Base-by-base conservation (phyloP, 306 rosid species). In the Cicer judaicum region DNA sequence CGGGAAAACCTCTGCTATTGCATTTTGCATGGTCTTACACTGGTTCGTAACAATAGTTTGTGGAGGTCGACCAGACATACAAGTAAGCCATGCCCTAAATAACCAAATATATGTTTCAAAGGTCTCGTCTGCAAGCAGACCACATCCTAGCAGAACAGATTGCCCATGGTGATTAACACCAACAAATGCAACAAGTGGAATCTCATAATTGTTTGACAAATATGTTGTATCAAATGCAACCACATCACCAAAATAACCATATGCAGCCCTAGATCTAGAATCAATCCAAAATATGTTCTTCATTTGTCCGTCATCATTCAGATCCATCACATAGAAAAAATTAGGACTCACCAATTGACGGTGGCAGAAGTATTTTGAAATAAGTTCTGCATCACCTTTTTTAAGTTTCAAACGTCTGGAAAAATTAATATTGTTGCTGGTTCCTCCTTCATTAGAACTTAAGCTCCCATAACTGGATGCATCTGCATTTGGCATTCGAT, bases 41-140 rank as follows among this genome's bases (percentile, higher is more conserved):
- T 68, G 91, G 76, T 73, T 86, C 80, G 97, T 87, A 56, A 91
- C 80, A 73, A 94, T 81, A 70, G 96, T 90, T 80, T 94, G 97
- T 10, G 98, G 97, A 70, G 97, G 94, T 65, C 92, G 96, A 74
- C 98, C 97, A 34, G 88, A 87, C 95, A 94, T 85, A 77, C 93
- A 88, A 10, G 98, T 90, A 73, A 94, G 88, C 98, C 98, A 94
- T 16, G 91, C 96, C 88, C 98, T 88, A 85, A 94, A 88, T 52
- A 91, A 79, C 98, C 98, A 94, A 72, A 87, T 70, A 78, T 89
- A 94, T 2, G 96, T 86, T 70, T 94, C 98, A 48, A 81, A 72
- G 9, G 89, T 82, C 84, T 91, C 96, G 69, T 88, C 98, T 4
- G 95, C 91, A 75, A 94, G 90, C 75, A 94, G 84, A 73, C 95